Conservation (phyloP, 306 rosid genomes). For the Quercus robur region DNA sequence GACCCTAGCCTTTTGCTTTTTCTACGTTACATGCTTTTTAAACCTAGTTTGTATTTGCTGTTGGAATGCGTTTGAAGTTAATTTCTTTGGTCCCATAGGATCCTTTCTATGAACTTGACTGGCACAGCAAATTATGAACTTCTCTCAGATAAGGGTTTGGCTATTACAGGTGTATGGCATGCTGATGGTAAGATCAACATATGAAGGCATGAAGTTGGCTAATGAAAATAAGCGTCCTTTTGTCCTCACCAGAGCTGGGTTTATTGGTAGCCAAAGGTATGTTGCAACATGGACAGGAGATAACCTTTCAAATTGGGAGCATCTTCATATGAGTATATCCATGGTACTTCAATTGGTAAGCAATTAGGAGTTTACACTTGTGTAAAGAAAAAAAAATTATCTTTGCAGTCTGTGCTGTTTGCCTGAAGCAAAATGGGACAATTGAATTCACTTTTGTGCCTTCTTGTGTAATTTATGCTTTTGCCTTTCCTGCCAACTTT, state of each 20-base stretch:
- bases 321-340: constrained; percentile 94
- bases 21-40: not conserved
- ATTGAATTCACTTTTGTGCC: not conserved
- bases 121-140: constrained; percentile 9
- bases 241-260: constrained; percentile 96
- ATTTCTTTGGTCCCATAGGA: constrained; percentile 16
- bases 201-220: constrained; percentile 85
- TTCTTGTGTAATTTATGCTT: not conserved
- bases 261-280: constrained; percentile 88
- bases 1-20: constrained; percentile 17
- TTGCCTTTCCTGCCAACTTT: not conserved
- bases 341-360: constrained; percentile 96
- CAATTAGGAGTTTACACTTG: constrained; percentile 15
- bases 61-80: not conserved
- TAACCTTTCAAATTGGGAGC: constrained; percentile 93
- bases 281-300: constrained; percentile 98
- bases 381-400: no score
- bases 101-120: constrained; percentile 16
- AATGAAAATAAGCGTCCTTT: constrained; percentile 76
- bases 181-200: constrained; percentile 90
- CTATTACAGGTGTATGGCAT: constrained; percentile 73
- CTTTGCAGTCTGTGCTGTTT: not conserved
- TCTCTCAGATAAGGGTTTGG: constrained; percentile 8
- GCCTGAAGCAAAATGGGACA: not conserved
- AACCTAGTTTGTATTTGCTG: not conserved